Evolutionary conservation across 768 basidiomycete genomes (phyloP).

Genomic region (Termitomyces heimii): DNA sequence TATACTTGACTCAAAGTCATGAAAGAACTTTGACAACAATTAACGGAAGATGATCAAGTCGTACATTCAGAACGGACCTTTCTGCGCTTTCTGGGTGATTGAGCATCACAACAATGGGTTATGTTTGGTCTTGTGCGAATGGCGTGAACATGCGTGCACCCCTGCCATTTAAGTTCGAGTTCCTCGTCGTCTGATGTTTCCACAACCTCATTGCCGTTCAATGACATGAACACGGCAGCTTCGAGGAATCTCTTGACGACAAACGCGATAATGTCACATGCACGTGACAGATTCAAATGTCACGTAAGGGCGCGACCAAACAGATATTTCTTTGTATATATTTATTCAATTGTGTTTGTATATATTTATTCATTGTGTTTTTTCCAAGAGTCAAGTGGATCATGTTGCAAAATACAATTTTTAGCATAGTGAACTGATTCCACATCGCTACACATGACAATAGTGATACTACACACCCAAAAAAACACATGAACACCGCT

Average conservation of each 20-base stretch:
- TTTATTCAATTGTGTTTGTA: too few relatives aligned
- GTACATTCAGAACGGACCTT: conserved; percentile 9
- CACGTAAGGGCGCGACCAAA: too few relatives aligned
- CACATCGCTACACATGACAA: too few relatives aligned
- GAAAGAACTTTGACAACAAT: not conserved
- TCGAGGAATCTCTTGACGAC: not conserved
- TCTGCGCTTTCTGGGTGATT: conserved; percentile 19
- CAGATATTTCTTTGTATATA: too few relatives aligned
- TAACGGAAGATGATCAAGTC: not conserved
- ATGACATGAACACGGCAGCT: conserved; percentile 3
- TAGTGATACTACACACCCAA: too few relatives aligned
- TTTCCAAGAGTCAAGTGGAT: too few relatives aligned
- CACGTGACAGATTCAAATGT: not conserved
- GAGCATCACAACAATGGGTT: not conserved
- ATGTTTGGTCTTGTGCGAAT: not conserved
- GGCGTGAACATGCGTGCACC: not conserved
- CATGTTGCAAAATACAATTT: too few relatives aligned
- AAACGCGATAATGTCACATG: conserved; percentile 8
- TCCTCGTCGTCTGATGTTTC: conserved; percentile 66
- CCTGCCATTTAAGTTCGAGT: conserved; percentile 31
- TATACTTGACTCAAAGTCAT: not conserved
- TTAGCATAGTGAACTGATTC: too few relatives aligned
- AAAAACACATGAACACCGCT: too few relatives aligned
- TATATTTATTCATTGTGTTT: too few relatives aligned
- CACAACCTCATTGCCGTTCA: conserved; percentile 40